Evolutionary conservation across 1,284 basidiomycete species (phyloP).

Genomic region (Ceratobasidium sp.): DNA sequence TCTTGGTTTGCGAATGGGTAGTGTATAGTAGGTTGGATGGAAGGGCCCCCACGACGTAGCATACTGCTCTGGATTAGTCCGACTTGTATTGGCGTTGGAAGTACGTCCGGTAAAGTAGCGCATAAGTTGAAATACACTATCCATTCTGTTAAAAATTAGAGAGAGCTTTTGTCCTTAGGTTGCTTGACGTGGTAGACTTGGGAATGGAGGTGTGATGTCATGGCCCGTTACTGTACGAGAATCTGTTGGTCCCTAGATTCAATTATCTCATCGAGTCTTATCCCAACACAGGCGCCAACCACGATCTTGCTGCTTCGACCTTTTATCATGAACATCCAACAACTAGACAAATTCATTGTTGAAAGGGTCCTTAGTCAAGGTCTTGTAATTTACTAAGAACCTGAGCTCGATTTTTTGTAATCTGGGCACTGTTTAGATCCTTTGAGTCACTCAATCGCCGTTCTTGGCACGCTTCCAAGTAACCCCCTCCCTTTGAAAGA

Average conservation of each 20-base stretch:
- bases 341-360: slow-evolving; percentile 59
- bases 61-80: slow-evolving; percentile 37
- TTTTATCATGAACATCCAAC: slow-evolving; percentile 1
- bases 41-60: slow-evolving; percentile 46
- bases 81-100: slow-evolving; percentile 20
- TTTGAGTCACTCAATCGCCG: slow-evolving; percentile 58
- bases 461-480: slow-evolving; percentile 58
- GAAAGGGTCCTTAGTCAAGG: slow-evolving; percentile 70
- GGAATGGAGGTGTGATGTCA: not conserved
- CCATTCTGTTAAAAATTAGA: not conserved
- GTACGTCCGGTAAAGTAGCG: slow-evolving; percentile 35
- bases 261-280: slow-evolving; percentile 6
- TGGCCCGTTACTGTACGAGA: no score
- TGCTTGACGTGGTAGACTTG: not conserved
- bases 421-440: slow-evolving; percentile 59
- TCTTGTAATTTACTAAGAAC: slow-evolving; percentile 42
- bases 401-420: slow-evolving; percentile 35
- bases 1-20: slow-evolving; percentile 43
- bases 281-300: no score
- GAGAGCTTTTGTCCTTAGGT: not conserved
- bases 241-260: no score
- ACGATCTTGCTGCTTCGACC: not conserved
- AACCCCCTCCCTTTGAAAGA: slow-evolving; percentile 3
- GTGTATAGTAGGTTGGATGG: slow-evolving; percentile 44
- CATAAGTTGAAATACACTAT: slow-evolving; percentile 9